Conservation (phyloP, 176 grass and related monocot species). For the Hordeum vulgare region DNA sequence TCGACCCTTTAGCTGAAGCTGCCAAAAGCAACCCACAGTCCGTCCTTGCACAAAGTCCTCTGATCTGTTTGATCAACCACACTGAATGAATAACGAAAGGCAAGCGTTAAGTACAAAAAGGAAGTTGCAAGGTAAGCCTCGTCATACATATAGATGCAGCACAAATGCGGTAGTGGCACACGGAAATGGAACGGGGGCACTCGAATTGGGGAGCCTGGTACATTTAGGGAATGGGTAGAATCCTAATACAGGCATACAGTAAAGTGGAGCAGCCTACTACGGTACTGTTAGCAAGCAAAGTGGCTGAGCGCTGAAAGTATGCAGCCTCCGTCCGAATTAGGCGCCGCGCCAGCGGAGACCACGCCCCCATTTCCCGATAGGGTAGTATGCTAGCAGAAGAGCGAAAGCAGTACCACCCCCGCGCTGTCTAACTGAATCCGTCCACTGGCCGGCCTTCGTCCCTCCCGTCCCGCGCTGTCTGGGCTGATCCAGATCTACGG, state of each 20-base stretch:
- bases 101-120: background rate
- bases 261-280: background rate
- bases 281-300: background rate
- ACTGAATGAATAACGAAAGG: background rate
- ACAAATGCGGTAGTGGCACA: background rate
- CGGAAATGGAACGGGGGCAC: background rate
- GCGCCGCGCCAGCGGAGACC: background rate
- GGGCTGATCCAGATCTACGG: conserved; percentile 22
- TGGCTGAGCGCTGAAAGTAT: background rate
- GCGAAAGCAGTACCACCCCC: background rate
- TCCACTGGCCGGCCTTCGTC: background rate
- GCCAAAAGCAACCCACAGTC: background rate
- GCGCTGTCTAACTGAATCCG: background rate
- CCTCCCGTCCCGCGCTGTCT: background rate
- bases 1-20: background rate
- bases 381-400: background rate
- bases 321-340: background rate
- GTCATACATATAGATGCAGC: background rate
- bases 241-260: background rate
- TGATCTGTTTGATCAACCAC: background rate
- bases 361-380: background rate
- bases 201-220: background rate
- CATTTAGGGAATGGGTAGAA: background rate
- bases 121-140: background rate
- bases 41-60: background rate